Evolutionary conservation across 2,329 filamentous ascomycete genomes (phyloP).

Genomic region (Exophiala calicioides): DNA sequence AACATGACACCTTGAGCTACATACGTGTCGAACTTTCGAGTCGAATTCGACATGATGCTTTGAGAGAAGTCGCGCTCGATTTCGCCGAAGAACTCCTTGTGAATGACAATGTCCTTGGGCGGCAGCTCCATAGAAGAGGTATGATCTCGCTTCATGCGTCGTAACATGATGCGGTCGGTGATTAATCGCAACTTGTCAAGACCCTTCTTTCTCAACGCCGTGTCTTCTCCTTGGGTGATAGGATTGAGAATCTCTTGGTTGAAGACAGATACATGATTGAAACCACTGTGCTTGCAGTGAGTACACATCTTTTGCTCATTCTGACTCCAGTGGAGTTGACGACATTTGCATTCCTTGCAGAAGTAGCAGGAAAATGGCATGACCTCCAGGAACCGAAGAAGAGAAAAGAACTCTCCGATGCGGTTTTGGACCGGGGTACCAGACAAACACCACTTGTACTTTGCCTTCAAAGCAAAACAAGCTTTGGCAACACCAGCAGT

Average conservation of each 20-base stretch:
- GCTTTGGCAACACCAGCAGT: constrained; percentile 91
- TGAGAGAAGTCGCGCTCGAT: constrained; percentile 93
- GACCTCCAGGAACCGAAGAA: constrained; percentile 87
- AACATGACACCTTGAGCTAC: constrained; percentile 91
- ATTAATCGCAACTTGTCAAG: constrained; percentile 82
- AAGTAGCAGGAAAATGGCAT: constrained; percentile 90
- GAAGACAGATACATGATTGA: constrained; percentile 77
- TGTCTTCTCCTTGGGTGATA: constrained; percentile 58
- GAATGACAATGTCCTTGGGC: constrained; percentile 87
- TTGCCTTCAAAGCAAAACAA: constrained; percentile 84
- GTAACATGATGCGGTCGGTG: constrained; percentile 92
- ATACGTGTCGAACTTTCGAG: constrained; percentile 91
- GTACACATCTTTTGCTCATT: constrained; percentile 70
- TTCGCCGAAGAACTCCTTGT: constrained; percentile 95
- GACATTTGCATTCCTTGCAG: constrained; percentile 82
- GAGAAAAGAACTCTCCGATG: constrained; percentile 94
- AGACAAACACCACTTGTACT: constrained; percentile 92
- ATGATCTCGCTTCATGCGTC: constrained; percentile 90
- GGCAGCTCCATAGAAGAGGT: constrained; percentile 95
- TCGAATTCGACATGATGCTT: constrained; percentile 91
- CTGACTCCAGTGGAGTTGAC: constrained; percentile 80
- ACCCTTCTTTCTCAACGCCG: constrained; percentile 63
- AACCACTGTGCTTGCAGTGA: constrained; percentile 65
- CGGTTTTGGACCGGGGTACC: constrained; percentile 96
- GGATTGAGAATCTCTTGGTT: constrained; percentile 95